Percentiles rank a stretch among this genome's conserved stretches.
Conservation (phyloP, 352 stramenopile genomes). For the Peronospora belbahrii region DNA sequence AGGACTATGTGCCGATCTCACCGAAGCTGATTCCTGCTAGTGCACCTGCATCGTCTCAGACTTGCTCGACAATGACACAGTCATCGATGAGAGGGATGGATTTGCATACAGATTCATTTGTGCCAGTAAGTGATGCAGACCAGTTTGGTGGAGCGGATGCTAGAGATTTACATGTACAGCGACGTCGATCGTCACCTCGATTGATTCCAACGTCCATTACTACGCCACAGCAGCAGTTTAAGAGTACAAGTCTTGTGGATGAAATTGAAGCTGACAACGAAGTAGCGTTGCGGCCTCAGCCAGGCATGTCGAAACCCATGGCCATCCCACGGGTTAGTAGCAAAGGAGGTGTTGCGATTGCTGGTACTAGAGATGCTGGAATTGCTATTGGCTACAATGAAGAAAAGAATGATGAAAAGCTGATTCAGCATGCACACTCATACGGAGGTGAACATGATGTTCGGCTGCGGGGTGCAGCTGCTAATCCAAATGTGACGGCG, state of each 20-base stretch:
- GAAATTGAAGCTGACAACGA: conserved; percentile 8
- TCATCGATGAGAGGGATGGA: conserved; percentile 13
- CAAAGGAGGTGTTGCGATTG: conserved; percentile 25
- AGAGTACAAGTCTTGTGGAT: conserved; percentile 5
- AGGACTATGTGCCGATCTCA: conserved; percentile 74
- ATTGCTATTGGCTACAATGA: conserved; percentile 7
- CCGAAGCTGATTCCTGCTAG: conserved; percentile 33
- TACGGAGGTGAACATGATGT: conserved; percentile 50
- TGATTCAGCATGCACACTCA: conserved; percentile 56
- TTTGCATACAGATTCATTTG: conserved; percentile 27
- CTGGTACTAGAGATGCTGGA: conserved; percentile 8
- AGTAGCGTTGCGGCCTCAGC: conserved; percentile 18
- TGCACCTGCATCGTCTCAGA: conserved; percentile 8
- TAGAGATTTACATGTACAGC: conserved; percentile 17
- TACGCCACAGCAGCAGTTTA: conserved; percentile 19
- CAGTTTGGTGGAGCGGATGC: conserved; percentile 15
- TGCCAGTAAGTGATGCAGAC: conserved; percentile 28
- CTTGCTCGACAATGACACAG: conserved; percentile 9
- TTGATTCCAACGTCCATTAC: conserved; percentile 17
- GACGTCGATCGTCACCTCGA: conserved; percentile 35
- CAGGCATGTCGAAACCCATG: conserved; percentile 69
- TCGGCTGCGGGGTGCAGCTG: conserved; percentile 29
- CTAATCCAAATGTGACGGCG: conserved; percentile 59
- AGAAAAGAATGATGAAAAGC: conserved; percentile 20
- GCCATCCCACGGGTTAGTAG: conserved; percentile 58